These are phyloP conservation scores for Saccharomycopsis sp. DNA, from an alignment of 805 yeast genomes.

Conservation along the genomic window DNA sequence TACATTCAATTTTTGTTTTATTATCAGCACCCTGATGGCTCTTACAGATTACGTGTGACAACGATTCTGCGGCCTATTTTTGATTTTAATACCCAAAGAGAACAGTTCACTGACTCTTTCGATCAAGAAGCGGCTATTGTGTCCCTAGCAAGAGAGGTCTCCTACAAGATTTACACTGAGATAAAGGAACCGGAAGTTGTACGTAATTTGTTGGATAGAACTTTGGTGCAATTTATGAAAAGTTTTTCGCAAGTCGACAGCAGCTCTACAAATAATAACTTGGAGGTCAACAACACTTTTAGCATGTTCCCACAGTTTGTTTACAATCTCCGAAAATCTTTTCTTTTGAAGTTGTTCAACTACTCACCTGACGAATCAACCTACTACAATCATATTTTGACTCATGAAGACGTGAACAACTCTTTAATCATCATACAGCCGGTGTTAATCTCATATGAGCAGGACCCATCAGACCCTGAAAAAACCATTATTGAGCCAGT, in stretches of 20 bases:
- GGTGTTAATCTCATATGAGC: constrained; percentile 82
- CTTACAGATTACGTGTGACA: constrained; percentile 82
- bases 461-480: constrained; percentile 31
- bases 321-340: constrained; percentile 92
- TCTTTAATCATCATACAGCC: constrained; percentile 97
- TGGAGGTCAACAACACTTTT: constrained; percentile 76
- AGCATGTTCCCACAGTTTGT: constrained; percentile 91
- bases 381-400: constrained; percentile 85
- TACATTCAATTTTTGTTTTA: constrained; percentile 80
- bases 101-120: constrained; percentile 52
- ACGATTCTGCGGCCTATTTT: constrained; percentile 42
- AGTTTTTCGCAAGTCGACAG: constrained; percentile 89
- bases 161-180: constrained; percentile 52
- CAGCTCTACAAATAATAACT: constrained; percentile 64
- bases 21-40: constrained; percentile 93
- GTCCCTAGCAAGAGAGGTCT: constrained; percentile 82
- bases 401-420: constrained; percentile 86
- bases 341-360: constrained; percentile 90
- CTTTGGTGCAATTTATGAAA: constrained; percentile 81
- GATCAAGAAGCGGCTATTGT: constrained; percentile 99
- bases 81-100: constrained; percentile 20
- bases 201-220: constrained; percentile 89
- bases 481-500: constrained; percentile 48
- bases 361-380: constrained; percentile 99
- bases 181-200: constrained; percentile 90